A percentile compares a stretch with the other conserved stretches of the same genome.
phyloP scores from a whole-genome alignment of 108 stramenopile genomes.

The Bacterosira constricta region DNA sequence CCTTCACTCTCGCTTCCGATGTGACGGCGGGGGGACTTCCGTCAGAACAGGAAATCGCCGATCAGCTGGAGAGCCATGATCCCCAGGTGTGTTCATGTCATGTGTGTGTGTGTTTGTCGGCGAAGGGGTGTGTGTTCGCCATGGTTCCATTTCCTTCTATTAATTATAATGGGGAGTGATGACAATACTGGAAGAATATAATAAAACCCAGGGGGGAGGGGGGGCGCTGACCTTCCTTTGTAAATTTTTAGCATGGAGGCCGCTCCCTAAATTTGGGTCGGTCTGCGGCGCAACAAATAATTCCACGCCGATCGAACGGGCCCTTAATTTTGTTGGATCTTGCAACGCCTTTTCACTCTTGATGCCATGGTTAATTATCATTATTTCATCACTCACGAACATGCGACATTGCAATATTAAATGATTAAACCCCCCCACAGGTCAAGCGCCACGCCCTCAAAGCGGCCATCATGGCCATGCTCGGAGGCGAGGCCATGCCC shows the following conservation, averaged over 20 bases:
- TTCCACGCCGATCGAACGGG: too few species aligned
- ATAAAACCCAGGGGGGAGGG: constrained; percentile 8
- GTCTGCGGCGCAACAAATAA: too few species aligned
- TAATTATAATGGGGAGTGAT: too few species aligned
- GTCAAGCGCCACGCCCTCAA: constrained; percentile 94
- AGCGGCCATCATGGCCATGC: constrained; percentile 97
- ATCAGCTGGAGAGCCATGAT: constrained; percentile 91
- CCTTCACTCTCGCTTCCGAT: constrained; percentile 94
- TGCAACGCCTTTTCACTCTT: too few species aligned
- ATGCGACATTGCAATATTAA: too few species aligned
- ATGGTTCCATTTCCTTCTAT: background rate
- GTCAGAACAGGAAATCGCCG: constrained; percentile 92
- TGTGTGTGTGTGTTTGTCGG: constrained; percentile 1
- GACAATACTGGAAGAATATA: too few species aligned
- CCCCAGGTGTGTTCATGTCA: constrained; percentile 75
- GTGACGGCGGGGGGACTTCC: constrained; percentile 90
- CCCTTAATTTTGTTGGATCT: too few species aligned
- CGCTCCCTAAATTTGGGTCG: too few species aligned
- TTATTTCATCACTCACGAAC: too few species aligned
- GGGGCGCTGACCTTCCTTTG: too few species aligned
- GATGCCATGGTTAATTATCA: too few species aligned
- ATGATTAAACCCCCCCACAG: constrained; percentile 36
- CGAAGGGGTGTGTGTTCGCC: background rate
- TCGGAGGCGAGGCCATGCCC: constrained; percentile 96
- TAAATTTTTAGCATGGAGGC: too few species aligned